Evolutionary conservation across 495 filamentous ascomycete species (phyloP).

Genomic region (Penicillium manginii): DNA sequence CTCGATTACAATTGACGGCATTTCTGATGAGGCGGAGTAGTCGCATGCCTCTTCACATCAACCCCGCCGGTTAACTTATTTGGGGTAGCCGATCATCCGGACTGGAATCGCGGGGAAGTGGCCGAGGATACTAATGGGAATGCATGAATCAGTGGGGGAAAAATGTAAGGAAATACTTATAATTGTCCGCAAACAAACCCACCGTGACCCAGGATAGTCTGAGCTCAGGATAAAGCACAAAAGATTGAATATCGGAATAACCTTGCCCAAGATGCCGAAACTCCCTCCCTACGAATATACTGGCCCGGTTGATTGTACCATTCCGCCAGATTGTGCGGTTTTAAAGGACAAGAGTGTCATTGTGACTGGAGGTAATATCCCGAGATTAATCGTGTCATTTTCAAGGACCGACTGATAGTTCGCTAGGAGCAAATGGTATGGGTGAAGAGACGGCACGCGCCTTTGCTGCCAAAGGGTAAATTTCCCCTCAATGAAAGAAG

Average conservation of each 20-base stretch:
- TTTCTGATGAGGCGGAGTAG: not conserved
- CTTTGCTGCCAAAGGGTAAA: conserved; percentile 32
- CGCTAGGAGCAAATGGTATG: conserved; percentile 45
- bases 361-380: conserved; percentile 18
- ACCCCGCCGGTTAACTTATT: conserved; percentile 11
- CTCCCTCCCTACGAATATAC: conserved; percentile 27
- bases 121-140: conserved; percentile 3
- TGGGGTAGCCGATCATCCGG: conserved; percentile 6
- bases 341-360: conserved; percentile 37
- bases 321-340: conserved; percentile 18
- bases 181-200: too few relatives aligned
- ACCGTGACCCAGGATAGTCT: not conserved
- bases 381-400: not conserved
- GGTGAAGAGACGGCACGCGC: conserved; percentile 40
- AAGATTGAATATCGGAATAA: too few relatives aligned
- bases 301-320: conserved; percentile 28
- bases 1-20: not conserved
- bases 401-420: too few relatives aligned
- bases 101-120: conserved; percentile 10
- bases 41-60: not conserved
- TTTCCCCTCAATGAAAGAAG: not conserved
- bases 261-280: conserved; percentile 18
- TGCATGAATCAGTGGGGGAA: not conserved
- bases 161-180: not conserved
- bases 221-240: not conserved